A percentile compares a stretch with the other conserved stretches of the same genome.
Evolutionary conservation across 1,284 basidiomycete genomes (phyloP).

Genomic region (Hymenochaete sp.): DNA sequence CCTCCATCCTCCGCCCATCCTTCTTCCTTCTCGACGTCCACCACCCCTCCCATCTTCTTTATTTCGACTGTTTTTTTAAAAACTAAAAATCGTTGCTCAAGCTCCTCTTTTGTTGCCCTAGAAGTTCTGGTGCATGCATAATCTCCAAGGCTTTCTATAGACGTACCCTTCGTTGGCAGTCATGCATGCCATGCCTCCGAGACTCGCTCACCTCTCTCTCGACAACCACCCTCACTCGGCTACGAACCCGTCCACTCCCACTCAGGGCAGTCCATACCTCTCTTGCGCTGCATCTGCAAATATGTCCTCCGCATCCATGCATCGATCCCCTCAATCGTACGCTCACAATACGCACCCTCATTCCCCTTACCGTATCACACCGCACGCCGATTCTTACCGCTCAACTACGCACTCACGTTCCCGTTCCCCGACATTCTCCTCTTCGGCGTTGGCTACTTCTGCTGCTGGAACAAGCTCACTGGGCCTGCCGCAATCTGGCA

Average conservation of each 20-base stretch:
- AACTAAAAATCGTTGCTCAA: too few species aligned
- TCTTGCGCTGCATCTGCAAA: neutral
- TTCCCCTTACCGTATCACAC: constrained; percentile 11
- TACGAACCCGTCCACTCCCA: too few species aligned
- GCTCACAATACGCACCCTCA: constrained; percentile 3
- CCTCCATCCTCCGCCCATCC: constrained; percentile 1
- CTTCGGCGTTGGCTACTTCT: neutral
- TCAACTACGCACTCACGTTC: constrained; percentile 4
- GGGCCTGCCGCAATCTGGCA: constrained; percentile 7
- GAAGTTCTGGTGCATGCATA: neutral
- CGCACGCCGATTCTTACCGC: neutral
- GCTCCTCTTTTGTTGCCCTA: too few species aligned
- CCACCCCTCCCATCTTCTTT: constrained; percentile 2
- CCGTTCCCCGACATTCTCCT: constrained; percentile 6
- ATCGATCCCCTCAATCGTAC: neutral
- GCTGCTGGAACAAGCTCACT: neutral
- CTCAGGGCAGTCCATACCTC: constrained; percentile 3
- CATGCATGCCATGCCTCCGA: constrained; percentile 8
- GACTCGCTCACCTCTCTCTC: constrained; percentile 2
- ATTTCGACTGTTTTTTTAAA: neutral
- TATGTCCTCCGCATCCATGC: neutral
- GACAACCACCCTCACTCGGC: constrained; percentile 7
- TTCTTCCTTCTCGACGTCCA: too few species aligned
- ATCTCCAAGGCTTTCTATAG: neutral
- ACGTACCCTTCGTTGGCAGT: neutral